A percentile compares a stretch with the other conserved stretches of the same genome.
These are phyloP conservation scores for Taiozyma sp. DNA, from an alignment of 1,139 yeast species.

Conservation along the genomic window DNA sequence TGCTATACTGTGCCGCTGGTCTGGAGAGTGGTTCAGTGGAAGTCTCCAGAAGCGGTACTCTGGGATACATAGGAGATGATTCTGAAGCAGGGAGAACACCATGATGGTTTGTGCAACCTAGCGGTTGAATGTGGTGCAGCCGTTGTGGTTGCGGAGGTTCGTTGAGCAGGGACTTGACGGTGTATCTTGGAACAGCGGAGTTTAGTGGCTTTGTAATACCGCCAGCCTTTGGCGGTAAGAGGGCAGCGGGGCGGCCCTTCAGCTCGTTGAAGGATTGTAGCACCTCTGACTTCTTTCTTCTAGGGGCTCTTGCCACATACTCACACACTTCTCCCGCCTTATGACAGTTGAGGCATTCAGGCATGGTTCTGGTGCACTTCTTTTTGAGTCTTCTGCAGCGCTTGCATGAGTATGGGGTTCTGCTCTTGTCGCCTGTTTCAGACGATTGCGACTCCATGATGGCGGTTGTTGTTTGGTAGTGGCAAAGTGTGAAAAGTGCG, in stretches of 20 bases:
- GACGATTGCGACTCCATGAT: background rate
- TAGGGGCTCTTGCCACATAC: slow-evolving; percentile 38
- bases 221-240: background rate
- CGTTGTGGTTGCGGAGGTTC: background rate
- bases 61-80: background rate
- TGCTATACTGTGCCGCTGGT: background rate
- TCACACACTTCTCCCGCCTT: slow-evolving; percentile 36
- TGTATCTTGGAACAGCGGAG: background rate
- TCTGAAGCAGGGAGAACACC: background rate
- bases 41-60: background rate
- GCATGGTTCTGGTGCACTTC: slow-evolving; percentile 42
- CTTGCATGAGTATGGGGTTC: slow-evolving; percentile 34
- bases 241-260: background rate
- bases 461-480: background rate
- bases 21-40: background rate
- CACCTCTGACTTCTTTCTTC: slow-evolving; percentile 34
- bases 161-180: background rate
- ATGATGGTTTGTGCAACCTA: background rate
- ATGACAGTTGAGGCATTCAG: slow-evolving; percentile 41
- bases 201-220: background rate
- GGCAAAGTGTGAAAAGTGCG: background rate
- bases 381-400: slow-evolving; percentile 43
- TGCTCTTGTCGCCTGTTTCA: background rate
- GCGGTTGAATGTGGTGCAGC: background rate
- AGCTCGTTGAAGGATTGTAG: slow-evolving; percentile 11